These are phyloP conservation scores for Fusarium beomiforme DNA, from an alignment of 2,329 filamentous ascomycete species.

Conservation along the genomic window DNA sequence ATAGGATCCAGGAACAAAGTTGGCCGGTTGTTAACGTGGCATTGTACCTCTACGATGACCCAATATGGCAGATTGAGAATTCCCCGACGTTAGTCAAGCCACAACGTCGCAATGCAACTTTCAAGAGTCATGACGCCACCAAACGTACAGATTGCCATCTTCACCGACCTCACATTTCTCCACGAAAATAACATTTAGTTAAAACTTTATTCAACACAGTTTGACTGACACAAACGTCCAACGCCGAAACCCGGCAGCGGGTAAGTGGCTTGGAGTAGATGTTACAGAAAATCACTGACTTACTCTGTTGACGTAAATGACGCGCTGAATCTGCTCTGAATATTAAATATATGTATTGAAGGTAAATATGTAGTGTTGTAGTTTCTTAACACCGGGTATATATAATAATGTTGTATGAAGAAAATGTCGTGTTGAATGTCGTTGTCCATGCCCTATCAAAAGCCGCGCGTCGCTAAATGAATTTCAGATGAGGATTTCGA, in stretches of 20 bases:
- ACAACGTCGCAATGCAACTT: background rate
- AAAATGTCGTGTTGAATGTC: background rate
- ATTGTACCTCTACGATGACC: fast-evolving
- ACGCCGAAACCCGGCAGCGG: background rate
- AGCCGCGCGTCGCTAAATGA: slow-evolving; percentile 37
- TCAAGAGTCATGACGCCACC: background rate
- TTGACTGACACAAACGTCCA: background rate
- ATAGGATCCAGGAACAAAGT: background rate
- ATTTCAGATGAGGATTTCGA: slow-evolving; percentile 43
- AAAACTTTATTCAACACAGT: background rate
- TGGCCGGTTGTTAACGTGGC: background rate
- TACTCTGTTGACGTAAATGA: fast-evolving
- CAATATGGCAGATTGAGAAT: too few species aligned
- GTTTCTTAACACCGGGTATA: slow-evolving; percentile 23
- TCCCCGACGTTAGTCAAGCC: background rate
- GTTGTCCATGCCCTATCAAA: background rate
- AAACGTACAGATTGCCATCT: background rate
- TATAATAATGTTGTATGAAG: background rate
- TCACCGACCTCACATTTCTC: background rate
- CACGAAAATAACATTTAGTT: background rate
- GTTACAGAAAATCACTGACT: background rate
- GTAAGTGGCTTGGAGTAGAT: background rate
- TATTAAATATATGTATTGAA: fast-evolving
- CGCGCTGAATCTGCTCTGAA: fast-evolving
- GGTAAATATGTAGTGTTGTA: background rate